Evolutionary conservation across 345 rosid species (phyloP).

Genomic region (Turnera subulata): DNA sequence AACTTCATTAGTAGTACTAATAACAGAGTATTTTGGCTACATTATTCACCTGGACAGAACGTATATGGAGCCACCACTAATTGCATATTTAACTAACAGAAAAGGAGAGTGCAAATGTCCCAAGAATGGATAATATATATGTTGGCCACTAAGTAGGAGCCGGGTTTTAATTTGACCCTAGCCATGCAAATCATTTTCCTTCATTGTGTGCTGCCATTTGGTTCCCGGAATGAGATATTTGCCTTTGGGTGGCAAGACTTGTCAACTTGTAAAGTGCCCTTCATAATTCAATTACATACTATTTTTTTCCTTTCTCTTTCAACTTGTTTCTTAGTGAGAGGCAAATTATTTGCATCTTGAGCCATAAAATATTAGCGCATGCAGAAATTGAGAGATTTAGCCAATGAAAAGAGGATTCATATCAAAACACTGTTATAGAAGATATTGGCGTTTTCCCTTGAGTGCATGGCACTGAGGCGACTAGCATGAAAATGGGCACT

Average conservation of each 20-base stretch:
- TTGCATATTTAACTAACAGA: neutral
- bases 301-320: neutral
- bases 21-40: neutral
- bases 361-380: neutral
- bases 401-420: neutral
- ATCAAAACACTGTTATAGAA: too few relatives aligned
- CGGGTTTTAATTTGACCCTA: neutral
- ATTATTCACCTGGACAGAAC: constrained; percentile 15
- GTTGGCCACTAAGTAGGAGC: neutral
- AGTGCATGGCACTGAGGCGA: neutral
- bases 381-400: neutral
- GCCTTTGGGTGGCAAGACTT: neutral
- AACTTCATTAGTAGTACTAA: too few relatives aligned
- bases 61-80: constrained; percentile 26
- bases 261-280: neutral
- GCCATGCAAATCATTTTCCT: neutral
- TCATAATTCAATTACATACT: neutral
- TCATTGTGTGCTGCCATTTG: neutral
- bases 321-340: neutral
- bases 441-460: neutral
- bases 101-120: neutral
- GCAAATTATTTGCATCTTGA: neutral
- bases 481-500: neutral
- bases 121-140: neutral
- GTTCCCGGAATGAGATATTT: too few relatives aligned